Evolutionary conservation across 2,329 filamentous ascomycete species (phyloP), one percentile per base, ranked within the genome.

Genomic region (Clarireedia monteithiana): DNA sequence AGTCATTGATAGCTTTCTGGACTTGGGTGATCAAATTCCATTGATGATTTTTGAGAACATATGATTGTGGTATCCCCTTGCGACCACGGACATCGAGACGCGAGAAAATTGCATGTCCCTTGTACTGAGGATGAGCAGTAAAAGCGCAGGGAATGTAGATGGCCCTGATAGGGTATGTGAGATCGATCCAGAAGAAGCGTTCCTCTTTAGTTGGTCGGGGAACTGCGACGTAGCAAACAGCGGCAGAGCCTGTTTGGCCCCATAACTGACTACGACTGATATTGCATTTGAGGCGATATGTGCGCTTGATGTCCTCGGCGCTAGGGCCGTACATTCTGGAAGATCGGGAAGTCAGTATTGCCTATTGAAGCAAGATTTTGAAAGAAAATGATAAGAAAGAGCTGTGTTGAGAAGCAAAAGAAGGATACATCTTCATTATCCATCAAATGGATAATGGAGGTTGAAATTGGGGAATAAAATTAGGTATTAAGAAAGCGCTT

Each of bases 121-220:
- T 34, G 10, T 48, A 23, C n/a, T 15, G 26, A 14, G 47, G 47
- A 36, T 48, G 47, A 23, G 47, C 47, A 48, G 5, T 48, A 23
- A 48, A 48, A 15, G 47, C 47, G 14, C 15, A n/a, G 17, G 47
- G 47, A 20, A 48, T 36, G 9, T 17, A 30, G 20, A 20, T 17
- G 4, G 27, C 47, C 17, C 47, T 48, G 27, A 48, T 17, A 48
- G 47, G 47, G 27, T 48, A 48, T 48, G 47, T 48, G 24, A 48
- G 26, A 48, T 48, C 47, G n/a, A 48, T 9, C 47, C 47, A 48
- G 26, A 48, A 20, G 26, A 48, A 48, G 20, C 47, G 47, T 48
- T 48, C 47, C 47, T 48, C 9, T 2, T 10, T 14, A 36, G 47
- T 48, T 10, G 47, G 47, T 4, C n/a, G 27, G 5, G 47, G 47